phyloP scores from a whole-genome alignment of 345 rosid genomes.

The Raphanus sativus region DNA sequence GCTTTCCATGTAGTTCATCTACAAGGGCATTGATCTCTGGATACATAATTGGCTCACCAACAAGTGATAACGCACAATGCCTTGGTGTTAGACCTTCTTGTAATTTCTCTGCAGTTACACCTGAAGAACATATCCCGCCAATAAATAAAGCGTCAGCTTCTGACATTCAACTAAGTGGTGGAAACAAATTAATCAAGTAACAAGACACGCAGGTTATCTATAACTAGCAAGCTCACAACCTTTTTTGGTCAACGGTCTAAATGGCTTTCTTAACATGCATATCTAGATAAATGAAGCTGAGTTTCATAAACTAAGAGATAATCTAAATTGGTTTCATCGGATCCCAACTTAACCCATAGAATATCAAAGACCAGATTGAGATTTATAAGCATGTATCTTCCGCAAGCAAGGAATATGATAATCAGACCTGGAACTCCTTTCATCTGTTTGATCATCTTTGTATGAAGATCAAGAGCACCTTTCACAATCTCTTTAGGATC shows the following conservation, averaged over 20 bases:
- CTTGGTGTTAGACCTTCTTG: constrained; percentile 84
- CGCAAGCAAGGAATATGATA: constrained; percentile 12
- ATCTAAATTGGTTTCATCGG: too few species aligned
- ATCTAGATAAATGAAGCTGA: too few species aligned
- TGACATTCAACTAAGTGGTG: neutral
- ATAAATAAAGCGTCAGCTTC: neutral
- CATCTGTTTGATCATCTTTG: constrained; percentile 95
- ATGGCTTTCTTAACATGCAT: too few species aligned
- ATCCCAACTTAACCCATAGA: too few species aligned
- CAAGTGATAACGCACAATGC: constrained; percentile 96
- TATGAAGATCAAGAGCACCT: constrained; percentile 82
- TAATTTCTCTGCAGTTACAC: constrained; percentile 78
- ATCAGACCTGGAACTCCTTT: constrained; percentile 95
- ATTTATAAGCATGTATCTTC: neutral
- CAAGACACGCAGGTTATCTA: neutral
- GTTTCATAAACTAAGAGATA: too few species aligned
- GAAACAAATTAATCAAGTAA: constrained; percentile 2
- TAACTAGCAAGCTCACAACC: neutral
- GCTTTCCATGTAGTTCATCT: constrained; percentile 81
- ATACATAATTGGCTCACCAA: constrained; percentile 98
- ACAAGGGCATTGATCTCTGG: constrained; percentile 89
- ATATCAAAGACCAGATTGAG: neutral
- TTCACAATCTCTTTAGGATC: constrained; percentile 84
- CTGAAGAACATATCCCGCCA: constrained; percentile 42
- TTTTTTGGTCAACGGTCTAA: neutral